phyloP scores from a whole-genome alignment of 163 green algal species.

The Scenedesmus sp. region DNA sequence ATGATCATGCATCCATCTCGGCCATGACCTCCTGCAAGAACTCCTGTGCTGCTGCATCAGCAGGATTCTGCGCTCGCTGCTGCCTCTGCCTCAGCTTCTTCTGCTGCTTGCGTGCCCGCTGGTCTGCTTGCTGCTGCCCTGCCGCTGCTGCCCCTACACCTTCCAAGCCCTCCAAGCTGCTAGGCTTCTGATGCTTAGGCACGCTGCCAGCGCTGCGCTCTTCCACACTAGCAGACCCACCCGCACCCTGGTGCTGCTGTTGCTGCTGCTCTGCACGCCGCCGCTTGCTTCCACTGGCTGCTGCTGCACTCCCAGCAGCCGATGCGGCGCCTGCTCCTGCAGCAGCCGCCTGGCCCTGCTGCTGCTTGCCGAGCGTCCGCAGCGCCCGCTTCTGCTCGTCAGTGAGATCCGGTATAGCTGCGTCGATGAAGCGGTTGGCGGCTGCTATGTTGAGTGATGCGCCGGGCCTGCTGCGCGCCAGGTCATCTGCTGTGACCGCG shows the following conservation, averaged over 20 bases:
- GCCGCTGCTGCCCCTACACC: background rate
- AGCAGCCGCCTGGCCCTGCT: background rate
- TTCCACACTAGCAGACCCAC: background rate
- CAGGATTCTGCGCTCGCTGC: background rate
- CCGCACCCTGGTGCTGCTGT: background rate
- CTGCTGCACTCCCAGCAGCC: background rate
- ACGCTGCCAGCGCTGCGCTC: background rate
- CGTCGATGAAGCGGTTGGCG: conserved; percentile 77
- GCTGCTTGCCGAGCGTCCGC: background rate
- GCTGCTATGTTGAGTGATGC: conserved; percentile 69
- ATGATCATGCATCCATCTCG: background rate
- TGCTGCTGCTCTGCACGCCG: conserved; percentile 4
- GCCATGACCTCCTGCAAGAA: conserved; percentile 25
- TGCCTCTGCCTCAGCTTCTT: background rate
- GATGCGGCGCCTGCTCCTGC: background rate
- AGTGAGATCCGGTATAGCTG: conserved; percentile 68
- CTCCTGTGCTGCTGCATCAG: background rate
- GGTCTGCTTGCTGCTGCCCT: conserved; percentile 8
- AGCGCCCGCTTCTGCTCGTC: conserved; percentile 56
- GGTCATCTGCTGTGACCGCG: conserved; percentile 56
- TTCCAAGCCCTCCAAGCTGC: background rate
- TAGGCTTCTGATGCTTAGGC: background rate
- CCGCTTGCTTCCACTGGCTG: background rate
- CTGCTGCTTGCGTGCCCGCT: background rate
- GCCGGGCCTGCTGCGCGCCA: conserved; percentile 51